Percentiles rank a stretch among this genome's conserved stretches.
phyloP scores from a whole-genome alignment of 805 yeast species.

The Nakazawaea ernobii region DNA sequence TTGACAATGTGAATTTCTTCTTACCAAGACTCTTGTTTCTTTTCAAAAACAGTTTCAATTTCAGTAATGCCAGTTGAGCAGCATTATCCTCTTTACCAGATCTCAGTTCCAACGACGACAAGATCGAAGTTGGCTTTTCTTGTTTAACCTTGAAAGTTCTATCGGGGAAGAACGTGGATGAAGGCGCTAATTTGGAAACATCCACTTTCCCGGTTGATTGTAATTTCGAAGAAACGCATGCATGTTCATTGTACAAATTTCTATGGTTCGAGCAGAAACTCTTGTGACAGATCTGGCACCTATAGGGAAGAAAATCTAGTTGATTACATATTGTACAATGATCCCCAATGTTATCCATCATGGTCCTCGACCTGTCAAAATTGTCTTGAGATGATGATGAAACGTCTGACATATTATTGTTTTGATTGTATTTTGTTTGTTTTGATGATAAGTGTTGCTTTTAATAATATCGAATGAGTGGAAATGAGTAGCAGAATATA shows the following conservation, averaged over 20 bases:
- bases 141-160: constrained; percentile 22
- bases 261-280: constrained; percentile 49
- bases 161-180: constrained; percentile 47
- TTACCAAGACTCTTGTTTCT: constrained; percentile 1
- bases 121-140: constrained; percentile 16
- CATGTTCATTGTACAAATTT: constrained; percentile 26
- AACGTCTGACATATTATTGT: neutral
- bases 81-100: constrained; percentile 5
- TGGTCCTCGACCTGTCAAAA: constrained; percentile 16
- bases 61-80: constrained; percentile 5
- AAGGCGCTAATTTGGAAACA: constrained; percentile 29
- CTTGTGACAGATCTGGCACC: constrained; percentile 41
- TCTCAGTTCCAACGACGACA: constrained; percentile 6
- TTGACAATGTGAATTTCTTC: neutral
- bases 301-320: constrained; percentile 55
- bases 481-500: too few species aligned
- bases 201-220: constrained; percentile 11
- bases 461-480: too few species aligned
- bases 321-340: constrained; percentile 48
- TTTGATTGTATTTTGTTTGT: neutral
- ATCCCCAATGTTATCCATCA: constrained; percentile 49
- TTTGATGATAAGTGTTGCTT: too few species aligned
- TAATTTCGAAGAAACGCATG: constrained; percentile 13
- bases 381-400: constrained; percentile 5
- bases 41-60: constrained; percentile 7